A percentile compares a stretch with the other conserved stretches of the same genome.
phyloP scores from a whole-genome alignment of 2,329 filamentous ascomycete genomes.

The Helotiales sp. region DNA sequence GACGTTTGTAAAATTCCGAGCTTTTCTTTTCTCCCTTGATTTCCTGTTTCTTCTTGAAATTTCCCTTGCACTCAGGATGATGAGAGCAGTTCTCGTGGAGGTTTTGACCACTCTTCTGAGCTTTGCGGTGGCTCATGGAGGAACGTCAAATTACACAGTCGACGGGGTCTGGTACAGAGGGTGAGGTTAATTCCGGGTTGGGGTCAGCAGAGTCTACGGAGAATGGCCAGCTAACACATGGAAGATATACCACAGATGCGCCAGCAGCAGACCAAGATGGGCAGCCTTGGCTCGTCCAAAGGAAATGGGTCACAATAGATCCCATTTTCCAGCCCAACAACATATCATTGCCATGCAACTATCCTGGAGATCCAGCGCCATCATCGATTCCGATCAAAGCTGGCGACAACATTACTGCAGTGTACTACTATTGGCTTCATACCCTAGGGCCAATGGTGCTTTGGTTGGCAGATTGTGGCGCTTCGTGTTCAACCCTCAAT shows the following conservation, averaged over 20 bases:
- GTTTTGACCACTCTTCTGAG: constrained; percentile 1
- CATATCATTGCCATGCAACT: constrained; percentile 16
- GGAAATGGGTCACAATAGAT: constrained; percentile 20
- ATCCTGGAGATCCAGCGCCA: constrained; percentile 16
- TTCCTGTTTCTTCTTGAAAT: neutral
- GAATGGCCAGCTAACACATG: neutral
- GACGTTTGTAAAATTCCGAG: neutral
- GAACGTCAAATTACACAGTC: constrained; percentile 21
- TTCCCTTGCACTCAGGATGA: neutral
- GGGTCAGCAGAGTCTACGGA: neutral
- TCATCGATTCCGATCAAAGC: constrained; percentile 19
- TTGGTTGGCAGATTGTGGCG: constrained; percentile 19
- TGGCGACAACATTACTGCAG: constrained; percentile 21
- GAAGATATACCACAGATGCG: constrained; percentile 14
- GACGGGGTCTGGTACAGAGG: constrained; percentile 18
- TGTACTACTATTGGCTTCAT: constrained; percentile 23
- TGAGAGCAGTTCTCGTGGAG: neutral
- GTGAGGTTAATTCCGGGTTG: neutral
- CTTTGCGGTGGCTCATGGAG: constrained; percentile 14
- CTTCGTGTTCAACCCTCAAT: constrained; percentile 16
- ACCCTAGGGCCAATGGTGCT: constrained; percentile 19
- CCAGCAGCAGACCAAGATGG: constrained; percentile 10
- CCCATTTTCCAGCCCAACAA: constrained; percentile 16
- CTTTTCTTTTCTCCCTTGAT: neutral
- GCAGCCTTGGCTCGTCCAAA: constrained; percentile 18